A percentile compares a stretch with the other conserved stretches of the same genome.
These are phyloP conservation scores for Leptodontidium sp. DNA, from an alignment of 2,329 filamentous ascomycete genomes.

Conservation along the genomic window DNA sequence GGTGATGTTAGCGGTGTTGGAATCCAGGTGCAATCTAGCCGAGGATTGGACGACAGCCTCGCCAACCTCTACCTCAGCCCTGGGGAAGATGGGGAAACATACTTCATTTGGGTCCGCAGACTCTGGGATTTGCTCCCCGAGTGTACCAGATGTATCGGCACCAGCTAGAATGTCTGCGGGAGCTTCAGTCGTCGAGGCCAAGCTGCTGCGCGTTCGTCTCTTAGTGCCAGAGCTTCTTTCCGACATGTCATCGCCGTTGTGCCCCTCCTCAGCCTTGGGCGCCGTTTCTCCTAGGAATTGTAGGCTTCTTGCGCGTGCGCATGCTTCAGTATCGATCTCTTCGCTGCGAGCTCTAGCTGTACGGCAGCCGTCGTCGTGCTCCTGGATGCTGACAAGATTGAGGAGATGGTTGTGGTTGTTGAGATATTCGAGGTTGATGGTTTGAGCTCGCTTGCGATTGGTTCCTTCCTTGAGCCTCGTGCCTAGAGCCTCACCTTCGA, in stretches of 20 bases:
- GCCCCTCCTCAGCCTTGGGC: constrained; percentile 14
- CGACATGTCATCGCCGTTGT: constrained; percentile 25
- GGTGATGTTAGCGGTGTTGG: constrained; percentile 24
- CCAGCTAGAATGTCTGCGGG: neutral
- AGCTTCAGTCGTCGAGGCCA: neutral
- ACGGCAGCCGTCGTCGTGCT: neutral
- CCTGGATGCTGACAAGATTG: neutral
- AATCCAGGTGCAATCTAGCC: constrained; percentile 19
- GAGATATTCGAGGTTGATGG: constrained; percentile 2
- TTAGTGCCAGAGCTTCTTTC: constrained; percentile 22
- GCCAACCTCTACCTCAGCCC: constrained; percentile 1
- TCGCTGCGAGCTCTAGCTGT: constrained; percentile 12
- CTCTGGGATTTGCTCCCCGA: constrained; percentile 11
- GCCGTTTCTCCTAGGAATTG: constrained; percentile 3
- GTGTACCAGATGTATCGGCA: neutral
- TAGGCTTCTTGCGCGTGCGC: constrained; percentile 19
- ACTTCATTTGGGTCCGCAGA: constrained; percentile 1
- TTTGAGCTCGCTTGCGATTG: constrained; percentile 33
- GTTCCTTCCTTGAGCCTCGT: constrained; percentile 22
- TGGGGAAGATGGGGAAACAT: constrained; percentile 9
- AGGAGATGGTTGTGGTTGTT: constrained; percentile 13
- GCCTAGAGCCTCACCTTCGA: constrained; percentile 7
- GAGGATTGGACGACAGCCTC: constrained; percentile 24
- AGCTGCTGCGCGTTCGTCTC: constrained; percentile 16
- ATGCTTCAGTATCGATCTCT: constrained; percentile 14